Conservation (phyloP, 768 basidiomycete species). For the Xerocomellus intermedius region DNA sequence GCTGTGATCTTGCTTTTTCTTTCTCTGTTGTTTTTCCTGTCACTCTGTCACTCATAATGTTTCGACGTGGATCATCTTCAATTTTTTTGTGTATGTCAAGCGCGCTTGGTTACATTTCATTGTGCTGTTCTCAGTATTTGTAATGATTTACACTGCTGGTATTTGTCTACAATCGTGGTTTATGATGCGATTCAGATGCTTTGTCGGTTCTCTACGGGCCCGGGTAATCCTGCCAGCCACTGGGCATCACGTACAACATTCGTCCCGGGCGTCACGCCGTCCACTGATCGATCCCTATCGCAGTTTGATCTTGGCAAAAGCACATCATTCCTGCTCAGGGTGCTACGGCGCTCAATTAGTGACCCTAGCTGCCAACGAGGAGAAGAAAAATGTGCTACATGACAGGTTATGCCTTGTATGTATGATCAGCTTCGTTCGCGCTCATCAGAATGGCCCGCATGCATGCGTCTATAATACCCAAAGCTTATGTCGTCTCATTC, state of each 20-base stretch:
- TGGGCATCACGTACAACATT: too few species aligned
- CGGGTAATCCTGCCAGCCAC: not conserved
- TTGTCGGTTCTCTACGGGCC: not conserved
- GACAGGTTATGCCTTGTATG: too few species aligned
- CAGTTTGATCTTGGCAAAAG: not conserved
- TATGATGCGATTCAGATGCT: too few species aligned
- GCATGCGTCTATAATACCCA: not conserved
- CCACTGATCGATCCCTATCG: not conserved
- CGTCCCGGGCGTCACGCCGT: not conserved
- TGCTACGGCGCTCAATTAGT: not conserved
- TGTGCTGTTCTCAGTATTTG: not conserved
- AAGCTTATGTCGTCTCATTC: not conserved
- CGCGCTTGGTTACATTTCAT: too few species aligned
- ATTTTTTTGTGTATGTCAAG: not conserved
- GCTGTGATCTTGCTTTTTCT: not conserved
- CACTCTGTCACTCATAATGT: not conserved
- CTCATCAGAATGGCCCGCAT: not conserved
- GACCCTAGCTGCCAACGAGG: not conserved
- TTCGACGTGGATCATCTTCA: not conserved
- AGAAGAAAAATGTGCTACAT: too few species aligned
- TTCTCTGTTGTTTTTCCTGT: not conserved
- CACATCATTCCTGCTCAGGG: not conserved
- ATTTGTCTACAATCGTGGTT: not conserved
- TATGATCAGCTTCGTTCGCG: not conserved
- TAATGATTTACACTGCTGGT: slow-evolving; percentile 3